Base-by-base conservation (phyloP, 1,284 basidiomycete genomes). In the Termitomyces sp. region DNA sequence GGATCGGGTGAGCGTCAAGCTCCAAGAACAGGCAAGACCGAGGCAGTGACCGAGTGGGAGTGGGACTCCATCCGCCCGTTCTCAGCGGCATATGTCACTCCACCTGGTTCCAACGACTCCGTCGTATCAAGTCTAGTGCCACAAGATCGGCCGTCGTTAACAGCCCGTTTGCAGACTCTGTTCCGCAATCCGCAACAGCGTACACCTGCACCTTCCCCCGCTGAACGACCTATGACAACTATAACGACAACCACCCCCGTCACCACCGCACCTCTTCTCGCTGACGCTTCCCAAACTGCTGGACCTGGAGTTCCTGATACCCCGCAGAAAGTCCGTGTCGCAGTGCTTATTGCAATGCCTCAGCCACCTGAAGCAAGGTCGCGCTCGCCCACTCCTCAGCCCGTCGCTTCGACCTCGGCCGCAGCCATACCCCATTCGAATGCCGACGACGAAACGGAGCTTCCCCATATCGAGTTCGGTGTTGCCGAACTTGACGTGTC, bases 301-400 rank as follows among this genome's bases (percentile, higher is more conserved):
- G 26, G 17, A 3, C 36, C 45, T 12, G 19, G 0, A 33, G 13
- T 10, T 13, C 13, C 24, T 13, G 47, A n/a, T 17, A 12, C 36
- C 40, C 39, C 61, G 10, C 17, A 56, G 42, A 65, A 61, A 39
- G 61, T 77, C 43, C 70, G 70, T 31, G 71, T 83, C 12, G 74
- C 78, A 0, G 76, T 83, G 31, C 69, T 83, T 45, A 77, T 83
- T 43, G 79, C 80, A 1, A 82, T 83, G 82, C 81, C 81, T 4
- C 61, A 64, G 21, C 61, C 65, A 5, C 58, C 68, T 8, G 61
- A 61, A 19, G 52, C 62, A 33, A 54, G 45, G 50, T 57, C 67
- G n/a, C 38, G 39, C 26, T 42, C 46, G 12, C 31, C 51, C 40
- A 57, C 49, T 21, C 66, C 26, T 43, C 55, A 43, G 53, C 47